Percentiles rank a stretch among this genome's conserved stretches.
phyloP scores from a whole-genome alignment of 129 eudicot genomes.

The Glebionis coronaria region DNA sequence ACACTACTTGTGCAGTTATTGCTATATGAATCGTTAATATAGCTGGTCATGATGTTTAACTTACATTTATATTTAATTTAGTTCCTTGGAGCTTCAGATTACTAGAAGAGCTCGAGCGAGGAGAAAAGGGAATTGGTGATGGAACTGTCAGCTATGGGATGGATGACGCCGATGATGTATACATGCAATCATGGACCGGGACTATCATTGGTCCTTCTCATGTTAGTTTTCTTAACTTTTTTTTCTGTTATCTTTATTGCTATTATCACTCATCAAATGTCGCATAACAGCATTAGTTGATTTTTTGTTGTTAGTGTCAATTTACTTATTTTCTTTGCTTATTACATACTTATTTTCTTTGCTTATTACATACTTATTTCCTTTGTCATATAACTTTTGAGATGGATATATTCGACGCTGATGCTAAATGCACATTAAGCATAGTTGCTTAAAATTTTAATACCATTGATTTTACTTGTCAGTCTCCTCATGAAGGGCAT shows the following conservation, averaged over 20 bases:
- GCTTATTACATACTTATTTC: too few relatives aligned
- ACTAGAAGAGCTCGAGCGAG: constrained; percentile 89
- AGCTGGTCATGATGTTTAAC: constrained; percentile 14
- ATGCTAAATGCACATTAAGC: constrained; percentile 1
- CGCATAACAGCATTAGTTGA: background rate
- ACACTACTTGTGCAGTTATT: background rate
- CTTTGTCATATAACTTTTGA: too few relatives aligned
- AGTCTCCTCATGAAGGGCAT: constrained; percentile 79
- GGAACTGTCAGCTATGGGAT: constrained; percentile 93
- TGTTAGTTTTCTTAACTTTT: constrained; percentile 40
- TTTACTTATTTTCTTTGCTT: background rate
- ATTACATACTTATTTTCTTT: too few relatives aligned
- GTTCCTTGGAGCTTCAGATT: constrained; percentile 87
- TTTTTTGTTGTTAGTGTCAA: background rate
- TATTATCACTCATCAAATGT: background rate
- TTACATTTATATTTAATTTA: constrained; percentile 31
- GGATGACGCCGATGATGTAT: constrained; percentile 88
- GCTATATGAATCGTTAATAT: background rate
- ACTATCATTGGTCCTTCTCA: constrained; percentile 82
- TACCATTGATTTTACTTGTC: constrained; percentile 16
- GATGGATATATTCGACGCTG: background rate
- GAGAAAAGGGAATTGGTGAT: constrained; percentile 92
- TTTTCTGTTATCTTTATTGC: background rate
- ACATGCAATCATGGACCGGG: constrained; percentile 93
- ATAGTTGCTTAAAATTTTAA: background rate